Evolutionary conservation across 2,329 filamentous ascomycete genomes (phyloP), one percentile per base, ranked within the genome.

Genomic region (Arthrobotrys iridis): DNA sequence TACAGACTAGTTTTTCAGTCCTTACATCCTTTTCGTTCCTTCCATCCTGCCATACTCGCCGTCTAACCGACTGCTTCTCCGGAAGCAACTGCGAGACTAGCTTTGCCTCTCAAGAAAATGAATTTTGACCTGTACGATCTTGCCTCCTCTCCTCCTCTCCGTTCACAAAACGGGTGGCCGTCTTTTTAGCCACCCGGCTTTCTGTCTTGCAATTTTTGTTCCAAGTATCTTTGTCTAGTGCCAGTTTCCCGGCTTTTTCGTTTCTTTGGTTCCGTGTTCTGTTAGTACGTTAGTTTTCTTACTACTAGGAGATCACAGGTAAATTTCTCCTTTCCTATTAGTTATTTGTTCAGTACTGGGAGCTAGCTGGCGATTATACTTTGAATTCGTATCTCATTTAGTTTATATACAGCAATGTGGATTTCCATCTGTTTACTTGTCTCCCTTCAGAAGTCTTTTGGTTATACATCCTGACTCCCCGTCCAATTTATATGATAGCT

Each of bases 281-380:
- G 50, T 55, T 30, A 37, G 50, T 55, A 28, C 26, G 8, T 55
- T n/a, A 22, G 50, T 55, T 22, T 55, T 55, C 30, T 55, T 18
- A 22, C 18, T 55, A 30, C 50, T 37, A 18, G 50, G 50, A 55
- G 50, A 55, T 55, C 22, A 55, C 50, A 37, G 43, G 46, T 63
- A 35, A 48, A 40, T 15, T 40, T 48, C 26, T 48, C 59, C 45
- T 48, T 46, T 50, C 59, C 46, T 50, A 33, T 63, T 18, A 15
- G 40, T 48, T 62, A 46, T 40, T 40, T 48, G 28, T 50, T 63
- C 40, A 30, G 50, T 55, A 55, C 18, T 55, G 30, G 50, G 59
- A 48, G 41, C 41, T 63, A 37, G 28, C 41, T 37, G 43, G 30
- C 30, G 33, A 46, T 37, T 35, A 40, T 26, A 22, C 41, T 50